Conservation (phyloP, 495 filamentous ascomycete genomes). For the Penicillium waksmanii region DNA sequence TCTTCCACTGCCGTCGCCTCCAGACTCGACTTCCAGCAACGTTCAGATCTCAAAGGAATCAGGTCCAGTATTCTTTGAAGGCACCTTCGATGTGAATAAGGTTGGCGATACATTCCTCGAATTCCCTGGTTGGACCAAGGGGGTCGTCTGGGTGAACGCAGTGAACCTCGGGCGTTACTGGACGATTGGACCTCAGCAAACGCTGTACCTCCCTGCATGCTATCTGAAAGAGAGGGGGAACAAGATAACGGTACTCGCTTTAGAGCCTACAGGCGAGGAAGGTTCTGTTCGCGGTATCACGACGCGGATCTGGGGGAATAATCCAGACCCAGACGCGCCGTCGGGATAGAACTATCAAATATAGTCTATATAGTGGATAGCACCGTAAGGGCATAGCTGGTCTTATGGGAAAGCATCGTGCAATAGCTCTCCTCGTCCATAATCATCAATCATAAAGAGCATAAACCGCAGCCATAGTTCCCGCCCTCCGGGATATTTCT, state of each 20-base stretch:
- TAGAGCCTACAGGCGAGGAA: conserved; percentile 40
- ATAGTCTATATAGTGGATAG: not conserved
- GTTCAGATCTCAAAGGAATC: conserved; percentile 5
- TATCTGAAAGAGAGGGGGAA: conserved; percentile 34
- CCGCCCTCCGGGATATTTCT: too few relatives aligned
- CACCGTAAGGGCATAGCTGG: too few relatives aligned
- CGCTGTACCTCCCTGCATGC: conserved; percentile 46
- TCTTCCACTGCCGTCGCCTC: conserved; percentile 33
- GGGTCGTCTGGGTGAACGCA: conserved; percentile 51
- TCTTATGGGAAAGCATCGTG: too few relatives aligned
- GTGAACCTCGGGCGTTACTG: conserved; percentile 52
- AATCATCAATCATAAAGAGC: not conserved
- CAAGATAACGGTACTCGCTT: conserved; percentile 44
- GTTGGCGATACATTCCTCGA: conserved; percentile 46
- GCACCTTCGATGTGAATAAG: conserved; percentile 35
- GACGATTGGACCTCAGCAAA: conserved; percentile 52
- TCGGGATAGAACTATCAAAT: not conserved
- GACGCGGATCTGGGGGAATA: conserved; percentile 45
- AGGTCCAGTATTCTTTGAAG: conserved; percentile 44
- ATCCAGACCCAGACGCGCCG: conserved; percentile 43
- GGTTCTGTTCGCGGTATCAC: conserved; percentile 34
- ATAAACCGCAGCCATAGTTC: not conserved
- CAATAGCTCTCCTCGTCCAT: not conserved
- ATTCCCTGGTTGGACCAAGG: conserved; percentile 46
- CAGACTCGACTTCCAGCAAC: conserved; percentile 15